These are phyloP conservation scores for Ascobolus immersus DNA, from an alignment of 495 filamentous ascomycete genomes.

Conservation along the genomic window DNA sequence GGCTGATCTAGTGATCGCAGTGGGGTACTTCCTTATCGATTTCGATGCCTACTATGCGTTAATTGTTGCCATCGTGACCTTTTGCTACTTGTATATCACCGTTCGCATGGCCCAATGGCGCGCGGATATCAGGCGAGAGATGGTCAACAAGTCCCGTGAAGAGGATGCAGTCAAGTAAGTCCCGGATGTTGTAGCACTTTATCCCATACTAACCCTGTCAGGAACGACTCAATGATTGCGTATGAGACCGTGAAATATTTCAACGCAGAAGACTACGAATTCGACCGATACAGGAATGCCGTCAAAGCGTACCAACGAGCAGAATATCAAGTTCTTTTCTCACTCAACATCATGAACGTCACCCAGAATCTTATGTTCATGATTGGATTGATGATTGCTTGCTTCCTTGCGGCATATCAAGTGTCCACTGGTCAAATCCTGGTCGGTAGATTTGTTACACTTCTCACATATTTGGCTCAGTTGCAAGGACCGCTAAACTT, in stretches of 20 bases:
- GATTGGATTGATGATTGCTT: slow-evolving; percentile 55
- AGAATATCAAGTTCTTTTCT: slow-evolving; percentile 69
- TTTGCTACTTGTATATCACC: slow-evolving; percentile 84
- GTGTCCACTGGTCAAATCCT: slow-evolving; percentile 42
- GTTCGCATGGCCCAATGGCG: slow-evolving; percentile 87
- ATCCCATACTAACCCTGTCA: background rate
- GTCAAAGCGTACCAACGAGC: slow-evolving; percentile 60
- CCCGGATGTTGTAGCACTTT: slow-evolving; percentile 12
- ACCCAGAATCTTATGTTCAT: slow-evolving; percentile 86
- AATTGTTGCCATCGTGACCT: slow-evolving; percentile 73
- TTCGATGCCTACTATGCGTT: slow-evolving; percentile 82
- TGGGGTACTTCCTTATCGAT: slow-evolving; percentile 53
- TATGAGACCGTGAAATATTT: slow-evolving; percentile 99
- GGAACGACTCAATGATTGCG: slow-evolving; percentile 84
- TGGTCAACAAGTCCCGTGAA: slow-evolving; percentile 81
- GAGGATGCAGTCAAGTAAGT: slow-evolving; percentile 66
- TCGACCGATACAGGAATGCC: slow-evolving; percentile 54
- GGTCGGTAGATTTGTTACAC: slow-evolving; percentile 54
- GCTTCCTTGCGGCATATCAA: slow-evolving; percentile 74
- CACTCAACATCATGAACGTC: slow-evolving; percentile 79
- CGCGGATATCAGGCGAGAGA: slow-evolving; percentile 65
- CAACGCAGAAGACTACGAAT: slow-evolving; percentile 87
- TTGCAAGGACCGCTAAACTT: slow-evolving; percentile 84
- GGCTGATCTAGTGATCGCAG: slow-evolving; percentile 63
- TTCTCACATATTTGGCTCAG: slow-evolving; percentile 79